Evolutionary conservation across 345 rosid genomes (phyloP), one percentile per base, ranked within the genome.

Genomic region (Brassica incana): DNA sequence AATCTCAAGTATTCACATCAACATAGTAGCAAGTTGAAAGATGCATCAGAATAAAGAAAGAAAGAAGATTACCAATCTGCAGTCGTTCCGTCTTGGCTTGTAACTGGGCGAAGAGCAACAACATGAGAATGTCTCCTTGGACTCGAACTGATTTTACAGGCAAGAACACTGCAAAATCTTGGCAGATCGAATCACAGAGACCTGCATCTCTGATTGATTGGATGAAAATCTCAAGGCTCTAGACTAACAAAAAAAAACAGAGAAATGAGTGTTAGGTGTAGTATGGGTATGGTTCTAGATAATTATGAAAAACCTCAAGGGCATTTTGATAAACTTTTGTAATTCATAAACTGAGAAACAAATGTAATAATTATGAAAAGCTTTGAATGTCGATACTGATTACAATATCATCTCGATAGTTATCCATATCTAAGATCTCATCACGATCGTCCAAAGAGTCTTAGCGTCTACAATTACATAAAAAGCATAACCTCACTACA

Each of bases 71-170:
- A 96, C 99, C 99, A 93, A 75, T 96, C 99, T 56, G 99, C 98
- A 7, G 98, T 96, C 99, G 93, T 96, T 77, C 99, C 97, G 36
- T 93, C 98, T 88, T 96, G 95, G 86, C 99, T 96, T 60, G 97
- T 96, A 71, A 96, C 99, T 45, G 99, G 98, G 61, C 99, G 86
- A 45, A 96, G 96, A 85, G 98, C 97, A 84, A 96, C 98, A 14
- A 96, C 98, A 85, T 96, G 90, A 78, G 99, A 92, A 85, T 96
- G 98, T 96, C 98, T 1, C 99, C 99, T 86, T 93, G 98, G 80
- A 96, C 97, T 84, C 97, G 97, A 77, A 93, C 99, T 15, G 97
- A 91, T 81, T 90, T 88, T 72, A 96, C 85, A 18, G 97, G 99
- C 82, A 96, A 85, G 85, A 93, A 93, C 68, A 96, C 99, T 16